These are phyloP conservation scores for Mycena rebaudengoi DNA, from an alignment of 768 basidiomycete species.

Conservation along the genomic window DNA sequence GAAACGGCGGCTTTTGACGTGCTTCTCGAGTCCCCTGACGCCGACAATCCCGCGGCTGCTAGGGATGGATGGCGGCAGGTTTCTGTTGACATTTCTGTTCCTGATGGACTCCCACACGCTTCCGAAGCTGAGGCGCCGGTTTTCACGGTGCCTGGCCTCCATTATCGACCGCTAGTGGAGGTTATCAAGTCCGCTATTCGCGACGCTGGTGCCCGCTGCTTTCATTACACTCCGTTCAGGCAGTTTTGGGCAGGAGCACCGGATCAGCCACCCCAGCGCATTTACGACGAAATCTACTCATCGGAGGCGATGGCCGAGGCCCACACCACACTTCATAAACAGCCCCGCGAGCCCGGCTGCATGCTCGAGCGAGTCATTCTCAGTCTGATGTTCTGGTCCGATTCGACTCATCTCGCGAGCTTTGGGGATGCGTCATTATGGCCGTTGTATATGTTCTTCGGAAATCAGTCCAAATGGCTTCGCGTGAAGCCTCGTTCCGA, in stretches of 20 bases:
- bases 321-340: conserved; percentile 19
- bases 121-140: conserved; percentile 17
- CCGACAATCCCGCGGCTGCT: too few species aligned
- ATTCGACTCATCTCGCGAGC: conserved; percentile 42
- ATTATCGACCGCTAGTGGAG: conserved; percentile 18
- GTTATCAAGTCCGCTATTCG: conserved; percentile 25
- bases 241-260: conserved; percentile 5
- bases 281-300: conserved; percentile 26
- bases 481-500: conserved; percentile 34
- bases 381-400: conserved; percentile 42
- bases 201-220: not conserved
- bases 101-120: too few species aligned
- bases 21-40: too few species aligned
- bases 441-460: conserved; percentile 52
- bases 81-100: too few species aligned
- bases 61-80: too few species aligned
- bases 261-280: not conserved
- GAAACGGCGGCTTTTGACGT: too few species aligned
- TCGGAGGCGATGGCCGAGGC: conserved; percentile 24
- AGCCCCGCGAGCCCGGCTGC: not conserved
- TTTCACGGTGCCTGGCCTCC: conserved; percentile 27
- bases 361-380: conserved; percentile 25
- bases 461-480: conserved; percentile 51
- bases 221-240: conserved; percentile 30
- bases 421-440: conserved; percentile 48